Base-by-base conservation (phyloP, 306 rosid genomes). In the Adenanthera pavonina region DNA sequence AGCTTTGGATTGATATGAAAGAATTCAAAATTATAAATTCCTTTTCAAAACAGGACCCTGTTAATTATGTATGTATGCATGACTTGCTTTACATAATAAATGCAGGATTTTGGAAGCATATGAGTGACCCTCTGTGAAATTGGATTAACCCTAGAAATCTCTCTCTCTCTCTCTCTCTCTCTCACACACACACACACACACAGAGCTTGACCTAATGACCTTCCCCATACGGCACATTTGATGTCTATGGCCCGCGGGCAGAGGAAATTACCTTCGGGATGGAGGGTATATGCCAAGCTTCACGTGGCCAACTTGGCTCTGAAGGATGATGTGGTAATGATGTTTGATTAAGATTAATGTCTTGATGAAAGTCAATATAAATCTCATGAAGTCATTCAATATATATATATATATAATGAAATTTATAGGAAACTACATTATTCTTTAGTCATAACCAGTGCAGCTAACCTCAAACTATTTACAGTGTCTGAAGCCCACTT, bases 1-100 rank as follows among this genome's bases (percentile, higher is more conserved):
- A 54, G 3, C 8, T 6, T 54, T 54, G 30, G 60, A 54, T 12
- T 12, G 17, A 61, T 12, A 10, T 33, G n/a, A 15, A 12, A 8
- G 51, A 46, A 46, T 7, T 46, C 10, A 46, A 1, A 46, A 41
- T 41, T 46, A 13, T 9, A 10, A 46, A 49, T 49, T 49, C 17
- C 54, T 49, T 49, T 49, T 8, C 49, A 7, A 1, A 46, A 1
- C 49, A n/a, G 0, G 1, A 46, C 12, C 49, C 49, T 46, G 10
- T 46, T 46, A 46, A 0, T 34, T 6, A 13, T 7, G 10, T 62
- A 14, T n/a, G 61, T 62, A 30, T 17, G 30, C 36, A 62, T 13
- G 44, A 34, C 69, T 62, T 62, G 43, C 69, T 34, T 62, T 62
- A 65, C 70, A 65, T 16, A 65, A 65, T 65, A 65, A 65, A 65